phyloP scores from a whole-genome alignment of 495 filamentous ascomycete species.

The Trichocladium antarcticum region DNA sequence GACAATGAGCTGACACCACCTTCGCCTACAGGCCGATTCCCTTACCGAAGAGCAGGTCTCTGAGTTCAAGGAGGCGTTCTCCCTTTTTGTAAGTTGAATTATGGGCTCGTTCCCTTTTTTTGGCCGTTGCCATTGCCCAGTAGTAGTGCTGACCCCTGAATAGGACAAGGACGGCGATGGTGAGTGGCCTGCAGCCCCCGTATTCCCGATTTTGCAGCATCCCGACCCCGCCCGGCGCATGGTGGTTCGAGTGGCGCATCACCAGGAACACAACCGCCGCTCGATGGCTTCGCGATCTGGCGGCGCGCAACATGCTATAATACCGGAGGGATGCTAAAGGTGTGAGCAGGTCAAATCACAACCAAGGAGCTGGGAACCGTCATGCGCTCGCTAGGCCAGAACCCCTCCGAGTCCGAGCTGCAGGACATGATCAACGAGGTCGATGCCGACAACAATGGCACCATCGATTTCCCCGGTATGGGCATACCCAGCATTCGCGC shows the following conservation, averaged over 20 bases:
- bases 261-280: slow-evolving; percentile 1
- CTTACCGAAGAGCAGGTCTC: slow-evolving; percentile 99
- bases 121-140: neutral
- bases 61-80: slow-evolving; percentile 99
- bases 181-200: slow-evolving; percentile 43
- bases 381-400: slow-evolving; percentile 99
- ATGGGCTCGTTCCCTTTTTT: neutral
- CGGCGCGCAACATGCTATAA: neutral
- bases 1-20: slow-evolving; percentile 16
- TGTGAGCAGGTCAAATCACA: slow-evolving; percentile 79
- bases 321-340: slow-evolving; percentile 14
- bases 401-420: slow-evolving; percentile 95
- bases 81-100: slow-evolving; percentile 79
- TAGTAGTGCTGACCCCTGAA: slow-evolving; percentile 13
- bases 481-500: neutral
- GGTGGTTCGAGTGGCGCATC: slow-evolving; percentile 3
- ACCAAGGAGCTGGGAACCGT: slow-evolving; percentile 98
- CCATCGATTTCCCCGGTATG: slow-evolving; percentile 96
- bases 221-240: neutral
- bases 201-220: neutral
- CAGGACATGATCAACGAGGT: slow-evolving; percentile 99
- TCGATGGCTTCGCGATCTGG: too few relatives aligned
- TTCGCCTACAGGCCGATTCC: slow-evolving; percentile 59
- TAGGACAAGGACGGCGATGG: slow-evolving; percentile 99
- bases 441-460: slow-evolving; percentile 98